Base-by-base conservation (phyloP, 1,284 basidiomycete species). In the Tilletia indica region DNA sequence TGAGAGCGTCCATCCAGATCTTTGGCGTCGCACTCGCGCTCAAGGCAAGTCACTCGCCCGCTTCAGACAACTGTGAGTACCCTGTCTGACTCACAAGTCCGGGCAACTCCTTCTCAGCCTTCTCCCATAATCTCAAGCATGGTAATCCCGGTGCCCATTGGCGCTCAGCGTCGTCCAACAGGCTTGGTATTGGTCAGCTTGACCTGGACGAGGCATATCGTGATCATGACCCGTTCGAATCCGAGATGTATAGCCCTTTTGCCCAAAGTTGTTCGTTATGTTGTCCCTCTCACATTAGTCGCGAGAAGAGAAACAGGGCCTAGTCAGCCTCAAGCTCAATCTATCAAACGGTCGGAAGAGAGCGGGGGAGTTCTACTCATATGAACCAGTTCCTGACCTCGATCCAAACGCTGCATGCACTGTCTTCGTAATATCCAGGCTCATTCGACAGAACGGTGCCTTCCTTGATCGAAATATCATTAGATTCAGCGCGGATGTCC, bases 371-470 rank as follows among this genome's bases (percentile, higher is more conserved):
- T n/a, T n/a, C 4, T 16, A 74, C 73, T 54, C 56, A 71, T 66
- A 80, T n/a, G n/a, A n/a, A 76, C 61, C 81, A 75, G 6, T 90
- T 94, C 86, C n/a, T n/a, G n/a, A n/a, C n/a, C n/a, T 99, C 96
- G 78, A 97, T 94, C 2, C 96, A 90, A 77, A 98, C 93, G 2
- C 96, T 96, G 82, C 91, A 99, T 72, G 89, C 87, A 4, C 94
- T 95, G 79, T 97, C 94, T 16, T 90, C 90, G 85, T 93, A 99
- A 85, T 92, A 98, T n/a, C 94, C 96, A 0, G 96, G 96, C 80
- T 99, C 82, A 70, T 82, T 84, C 67, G 77, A 80, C 31, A 84
- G 54, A 11, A 84, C 78, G 80, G 82, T 84, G 47, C 79, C 80
- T 36, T 81, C 77, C 72, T 82, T 81, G 31, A 84, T 71, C 34